Percentiles rank a stretch among this genome's conserved stretches.
phyloP scores from a whole-genome alignment of 768 basidiomycete genomes.

The Suillus weaverae region DNA sequence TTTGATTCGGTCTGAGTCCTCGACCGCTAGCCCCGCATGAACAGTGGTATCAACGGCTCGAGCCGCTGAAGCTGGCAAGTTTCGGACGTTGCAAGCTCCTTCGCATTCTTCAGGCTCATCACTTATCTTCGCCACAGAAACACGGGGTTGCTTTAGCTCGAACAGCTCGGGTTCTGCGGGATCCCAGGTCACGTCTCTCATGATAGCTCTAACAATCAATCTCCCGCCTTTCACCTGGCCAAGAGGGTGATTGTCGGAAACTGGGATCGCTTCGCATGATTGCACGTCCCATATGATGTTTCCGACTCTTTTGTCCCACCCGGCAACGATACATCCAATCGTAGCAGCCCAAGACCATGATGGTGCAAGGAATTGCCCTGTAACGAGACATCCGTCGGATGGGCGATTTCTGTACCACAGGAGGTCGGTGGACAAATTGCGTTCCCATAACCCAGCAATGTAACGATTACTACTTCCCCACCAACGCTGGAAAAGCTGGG shows the following conservation, averaged over 20 bases:
- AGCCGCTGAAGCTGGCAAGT: not conserved
- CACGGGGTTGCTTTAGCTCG: not conserved
- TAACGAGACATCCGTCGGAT: not conserved
- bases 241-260: conserved; percentile 1
- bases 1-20: not conserved
- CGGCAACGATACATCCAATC: not conserved
- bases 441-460: conserved; percentile 11
- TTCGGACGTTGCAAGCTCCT: not conserved
- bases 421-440: conserved; percentile 4
- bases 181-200: conserved; percentile 8
- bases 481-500: not conserved
- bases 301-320: not conserved
- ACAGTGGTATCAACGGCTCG: not conserved
- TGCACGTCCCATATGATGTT: conserved; percentile 3
- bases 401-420: conserved; percentile 1
- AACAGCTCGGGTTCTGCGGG: conserved; percentile 1
- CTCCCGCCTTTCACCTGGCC: conserved; percentile 6
- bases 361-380: not conserved
- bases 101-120: not conserved
- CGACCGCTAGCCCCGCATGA: not conserved
- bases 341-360: conserved; percentile 15
- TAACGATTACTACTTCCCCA: conserved; percentile 6
- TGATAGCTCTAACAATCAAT: conserved; percentile 3
- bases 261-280: not conserved
- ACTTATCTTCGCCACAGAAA: not conserved